Conservation (phyloP, 225 moss, liverwort and hornwort genomes). For the Sphagnum tenellum region DNA sequence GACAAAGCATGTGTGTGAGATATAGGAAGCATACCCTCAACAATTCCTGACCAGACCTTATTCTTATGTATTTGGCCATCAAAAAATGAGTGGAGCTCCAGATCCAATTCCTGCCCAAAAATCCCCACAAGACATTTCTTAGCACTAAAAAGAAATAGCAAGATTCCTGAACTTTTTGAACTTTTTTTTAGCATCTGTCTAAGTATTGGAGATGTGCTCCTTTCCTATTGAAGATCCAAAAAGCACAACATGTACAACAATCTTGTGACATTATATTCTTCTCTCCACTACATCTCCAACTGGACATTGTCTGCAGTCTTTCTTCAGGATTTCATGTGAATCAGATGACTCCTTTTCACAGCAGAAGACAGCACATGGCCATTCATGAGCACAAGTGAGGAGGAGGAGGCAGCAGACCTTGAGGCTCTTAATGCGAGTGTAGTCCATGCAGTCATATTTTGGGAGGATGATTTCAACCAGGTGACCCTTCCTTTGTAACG, state of each 20-base stretch:
- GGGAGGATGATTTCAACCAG: constrained; percentile 95
- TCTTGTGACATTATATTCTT: no score
- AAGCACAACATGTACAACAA: no score
- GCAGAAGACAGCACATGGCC: no score
- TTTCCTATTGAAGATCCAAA: no score
- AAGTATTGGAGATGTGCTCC: no score
- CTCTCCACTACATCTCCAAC: no score
- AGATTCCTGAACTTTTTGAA: background rate
- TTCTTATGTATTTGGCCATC: constrained; percentile 91
- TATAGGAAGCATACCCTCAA: constrained; percentile 55
- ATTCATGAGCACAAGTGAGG: no score
- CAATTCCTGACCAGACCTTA: constrained; percentile 92
- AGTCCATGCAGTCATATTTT: constrained; percentile 98
- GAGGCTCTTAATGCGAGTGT: constrained; percentile 67
- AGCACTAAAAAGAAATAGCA: background rate
- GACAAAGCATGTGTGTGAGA: background rate
- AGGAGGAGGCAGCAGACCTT: constrained; percentile 31
- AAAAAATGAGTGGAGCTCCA: constrained; percentile 84
- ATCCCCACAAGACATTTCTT: background rate
- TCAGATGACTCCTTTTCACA: no score
- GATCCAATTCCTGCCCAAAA: constrained; percentile 59
- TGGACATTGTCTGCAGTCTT: no score
- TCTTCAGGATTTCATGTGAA: no score
- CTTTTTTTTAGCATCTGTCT: no score
- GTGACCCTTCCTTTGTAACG: constrained; percentile 92